Evolutionary conservation across 202 grass and related monocot species (phyloP), one percentile per base, ranked within the genome.

Genomic region (Miscanthus sacchariflorus): DNA sequence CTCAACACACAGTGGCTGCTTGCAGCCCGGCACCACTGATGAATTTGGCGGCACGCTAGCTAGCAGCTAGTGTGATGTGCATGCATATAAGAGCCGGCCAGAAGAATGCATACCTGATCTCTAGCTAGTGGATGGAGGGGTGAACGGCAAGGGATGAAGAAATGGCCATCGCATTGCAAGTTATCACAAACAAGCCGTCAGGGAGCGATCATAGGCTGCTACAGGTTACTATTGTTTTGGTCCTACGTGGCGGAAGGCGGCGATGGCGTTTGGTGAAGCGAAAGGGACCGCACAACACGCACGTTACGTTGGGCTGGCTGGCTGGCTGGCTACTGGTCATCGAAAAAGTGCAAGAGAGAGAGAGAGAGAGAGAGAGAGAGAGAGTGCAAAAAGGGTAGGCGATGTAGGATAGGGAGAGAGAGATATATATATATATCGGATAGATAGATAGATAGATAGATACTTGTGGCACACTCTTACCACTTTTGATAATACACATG

Each of bases 381-480:
- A 30, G n/a, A n/a, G 28, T 78, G 15, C 42, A 42, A 67, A 39
- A 68, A 75, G 21, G 6, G 76, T 75, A 35, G 85, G 46, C 87
- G 86, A 82, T 68, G 67, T 67, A 48, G 78, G 78, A 89, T 85
- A 19, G 67, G 9, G 9, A 69, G 35, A 45, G 42, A 66, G 11
- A 14, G 66, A 83, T 74, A 42, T 28, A 81, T 49, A 40, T 40
- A 40, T 40, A 40, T 40, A 40, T 40, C 39, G 39, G 50, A 71
- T 50, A 42, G 33, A 2, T 50, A 42, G 50, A 71, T 50, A 42
- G 33, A 2, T 50, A 42, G 79, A 72, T 15, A 77, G 56, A 89
- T 86, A 86, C 90, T 92, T 92, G 86, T 58, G 78, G 45, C 87
- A 75, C 90, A 92, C 90, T 92, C 90, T 83, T 92, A 24, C 83